Percentiles rank a stretch among this genome's conserved stretches.
Evolutionary conservation across 2,329 filamentous ascomycete species (phyloP).

Genomic region (Neonectria punicea): DNA sequence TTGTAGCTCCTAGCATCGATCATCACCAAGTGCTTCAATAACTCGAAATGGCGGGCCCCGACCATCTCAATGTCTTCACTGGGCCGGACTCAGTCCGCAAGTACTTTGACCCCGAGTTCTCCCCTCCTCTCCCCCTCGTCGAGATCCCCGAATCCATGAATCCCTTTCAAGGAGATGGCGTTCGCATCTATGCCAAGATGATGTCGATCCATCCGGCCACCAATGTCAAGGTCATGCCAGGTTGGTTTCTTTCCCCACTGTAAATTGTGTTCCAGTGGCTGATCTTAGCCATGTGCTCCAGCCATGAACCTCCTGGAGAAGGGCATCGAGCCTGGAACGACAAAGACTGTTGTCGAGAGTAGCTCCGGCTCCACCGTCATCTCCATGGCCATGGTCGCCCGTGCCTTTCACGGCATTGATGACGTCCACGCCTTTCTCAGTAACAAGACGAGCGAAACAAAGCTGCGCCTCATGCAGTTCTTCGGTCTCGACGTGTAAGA

Average conservation of each 20-base stretch:
- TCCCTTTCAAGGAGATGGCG: conserved; percentile 64
- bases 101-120: conserved; percentile 68
- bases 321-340: conserved; percentile 54
- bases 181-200: conserved; percentile 73
- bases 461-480: conserved; percentile 47
- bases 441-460: conserved; percentile 57
- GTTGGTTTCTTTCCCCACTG: conserved; percentile 42
- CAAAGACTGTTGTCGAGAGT: conserved; percentile 66
- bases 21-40: conserved; percentile 17
- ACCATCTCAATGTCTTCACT: conserved; percentile 62
- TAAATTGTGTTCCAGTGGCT: conserved; percentile 7
- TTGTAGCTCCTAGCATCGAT: conserved; percentile 7
- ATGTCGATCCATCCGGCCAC: conserved; percentile 70
- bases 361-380: conserved; percentile 72
- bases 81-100: conserved; percentile 65
- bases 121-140: conserved; percentile 67
- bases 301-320: conserved; percentile 61
- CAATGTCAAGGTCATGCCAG: conserved; percentile 71
- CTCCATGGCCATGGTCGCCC: conserved; percentile 59
- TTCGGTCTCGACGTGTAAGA: conserved; percentile 49
- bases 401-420: conserved; percentile 51
- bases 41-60: conserved; percentile 39
- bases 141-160: conserved; percentile 68
- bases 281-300: conserved; percentile 26
- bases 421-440: conserved; percentile 57